These are phyloP conservation scores for Thalassia testudinum DNA, from an alignment of 116 monocot genomes.

Conservation along the genomic window DNA sequence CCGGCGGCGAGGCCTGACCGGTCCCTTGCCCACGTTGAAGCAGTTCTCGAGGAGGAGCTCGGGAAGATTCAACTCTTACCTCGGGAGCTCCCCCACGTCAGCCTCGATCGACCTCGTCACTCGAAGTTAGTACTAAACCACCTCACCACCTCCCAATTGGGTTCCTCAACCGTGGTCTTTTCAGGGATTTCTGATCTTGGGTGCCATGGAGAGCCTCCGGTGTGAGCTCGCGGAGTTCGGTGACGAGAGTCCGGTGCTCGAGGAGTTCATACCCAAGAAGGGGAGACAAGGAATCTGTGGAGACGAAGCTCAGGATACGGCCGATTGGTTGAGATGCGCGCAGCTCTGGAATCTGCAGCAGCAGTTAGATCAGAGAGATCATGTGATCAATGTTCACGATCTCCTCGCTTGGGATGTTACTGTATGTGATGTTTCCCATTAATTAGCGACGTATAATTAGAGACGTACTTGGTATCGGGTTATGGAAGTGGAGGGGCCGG, in stretches of 20 bases:
- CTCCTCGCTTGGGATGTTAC: too few relatives aligned
- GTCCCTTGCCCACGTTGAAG: conserved; percentile 28
- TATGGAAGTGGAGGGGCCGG: too few relatives aligned
- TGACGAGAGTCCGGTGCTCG: conserved; percentile 14
- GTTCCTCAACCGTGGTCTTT: neutral
- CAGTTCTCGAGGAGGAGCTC: conserved; percentile 66
- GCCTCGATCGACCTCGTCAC: conserved; percentile 50
- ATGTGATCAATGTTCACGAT: too few relatives aligned
- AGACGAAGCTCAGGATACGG: too few relatives aligned
- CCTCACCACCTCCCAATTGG: neutral
- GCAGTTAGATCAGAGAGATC: too few relatives aligned
- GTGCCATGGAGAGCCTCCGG: conserved; percentile 43
- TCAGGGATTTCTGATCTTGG: neutral
- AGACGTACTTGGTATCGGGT: too few relatives aligned
- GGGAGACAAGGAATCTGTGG: too few relatives aligned
- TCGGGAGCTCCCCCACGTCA: conserved; percentile 61
- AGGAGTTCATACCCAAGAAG: too few relatives aligned
- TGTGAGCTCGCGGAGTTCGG: conserved; percentile 6
- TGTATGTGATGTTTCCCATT: too few relatives aligned
- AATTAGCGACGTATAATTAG: too few relatives aligned
- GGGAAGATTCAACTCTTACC: conserved; percentile 66
- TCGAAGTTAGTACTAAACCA: conserved; percentile 32
- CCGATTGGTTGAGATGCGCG: too few relatives aligned
- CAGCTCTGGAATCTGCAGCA: too few relatives aligned
- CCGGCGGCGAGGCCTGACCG: conserved; percentile 9